These are phyloP conservation scores for Stephania japonica DNA, from an alignment of 164 flowering plant species.

Conservation along the genomic window DNA sequence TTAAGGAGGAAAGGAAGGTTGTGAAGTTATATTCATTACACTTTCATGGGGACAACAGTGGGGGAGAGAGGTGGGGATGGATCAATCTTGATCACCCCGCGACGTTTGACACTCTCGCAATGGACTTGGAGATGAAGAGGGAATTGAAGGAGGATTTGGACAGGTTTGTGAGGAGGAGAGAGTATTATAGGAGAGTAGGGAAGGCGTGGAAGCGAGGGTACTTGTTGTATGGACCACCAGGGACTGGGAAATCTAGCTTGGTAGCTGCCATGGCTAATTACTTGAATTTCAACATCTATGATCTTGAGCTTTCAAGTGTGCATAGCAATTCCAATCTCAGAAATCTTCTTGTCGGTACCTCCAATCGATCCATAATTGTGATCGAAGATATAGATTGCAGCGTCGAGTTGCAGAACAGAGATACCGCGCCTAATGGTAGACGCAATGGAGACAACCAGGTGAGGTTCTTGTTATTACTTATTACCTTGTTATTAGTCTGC, in stretches of 20 bases:
- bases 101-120: slow-evolving; percentile 46
- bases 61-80: slow-evolving; percentile 10
- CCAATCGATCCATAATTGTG: slow-evolving; percentile 50
- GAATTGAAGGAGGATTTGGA: slow-evolving; percentile 50
- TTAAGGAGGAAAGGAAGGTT: slow-evolving; percentile 24
- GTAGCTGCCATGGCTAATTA: slow-evolving; percentile 72
- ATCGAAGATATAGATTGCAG: slow-evolving; percentile 57
- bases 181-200: slow-evolving; percentile 50
- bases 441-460: neutral
- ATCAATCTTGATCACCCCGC: slow-evolving; percentile 48
- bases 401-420: neutral
- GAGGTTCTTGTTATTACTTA: neutral
- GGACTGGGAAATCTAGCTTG: slow-evolving; percentile 73
- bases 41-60: neutral
- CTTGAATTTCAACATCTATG: slow-evolving; percentile 53
- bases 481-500: no score
- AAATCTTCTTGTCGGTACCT: slow-evolving; percentile 35
- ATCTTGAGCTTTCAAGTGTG: slow-evolving; percentile 45
- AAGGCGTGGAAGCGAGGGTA: slow-evolving; percentile 72
- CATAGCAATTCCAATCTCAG: slow-evolving; percentile 44
- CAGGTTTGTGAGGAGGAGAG: slow-evolving; percentile 36
- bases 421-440: neutral
- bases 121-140: slow-evolving; percentile 39
- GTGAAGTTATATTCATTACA: slow-evolving; percentile 26
- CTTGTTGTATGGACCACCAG: slow-evolving; percentile 59